Evolutionary conservation across 805 yeast species (phyloP), one percentile per base, ranked within the genome.

Genomic region (Kazachstania kunashirensis): DNA sequence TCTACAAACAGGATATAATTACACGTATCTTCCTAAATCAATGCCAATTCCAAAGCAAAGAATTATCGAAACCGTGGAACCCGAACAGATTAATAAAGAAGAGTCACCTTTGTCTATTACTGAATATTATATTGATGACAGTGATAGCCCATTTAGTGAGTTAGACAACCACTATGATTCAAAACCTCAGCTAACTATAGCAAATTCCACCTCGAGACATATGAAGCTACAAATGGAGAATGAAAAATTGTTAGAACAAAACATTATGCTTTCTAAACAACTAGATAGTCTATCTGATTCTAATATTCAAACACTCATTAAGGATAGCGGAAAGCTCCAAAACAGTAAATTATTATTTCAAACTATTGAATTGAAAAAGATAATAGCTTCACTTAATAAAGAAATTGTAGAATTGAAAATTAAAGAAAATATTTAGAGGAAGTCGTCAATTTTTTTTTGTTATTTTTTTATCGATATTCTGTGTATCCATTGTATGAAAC

Each of bases 281-380:
- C 12, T 34, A 28, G 27, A 34, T 12, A 16, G 21, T 11, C 11
- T 28, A 10, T 27, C 31, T 13, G 12, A 13, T 11, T 21, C 14
- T 8, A 8, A 19, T 15, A 21, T 34, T 7, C 13, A 28, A 15
- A 24, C 15, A 14, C 9, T 19, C n/a, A 5, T 19, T 6, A 19
- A 27, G 10, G 19, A 23, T 6, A 19, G 14, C 5, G 15, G 15
- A 11, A 24, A 24, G 5, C 7, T 34, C n/a, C 28, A 20, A 17
- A 31, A 29, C 17, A 21, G 29, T 23, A 29, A 29, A 18, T 24
- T 35, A 3, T 14, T 35, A 12, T 12, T 21, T 21, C 32, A 35
- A 27, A 21, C 30, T 11, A 23, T 35, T 17, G 27, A 23, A 6
- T 20, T 30, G 16, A 30, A 30, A 13, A 19, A 13, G 8, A 19